A percentile compares a stretch with the other conserved stretches of the same genome.
Conservation (phyloP, 192 early-diverging fungal species). For the Coemansia pectinata region DNA sequence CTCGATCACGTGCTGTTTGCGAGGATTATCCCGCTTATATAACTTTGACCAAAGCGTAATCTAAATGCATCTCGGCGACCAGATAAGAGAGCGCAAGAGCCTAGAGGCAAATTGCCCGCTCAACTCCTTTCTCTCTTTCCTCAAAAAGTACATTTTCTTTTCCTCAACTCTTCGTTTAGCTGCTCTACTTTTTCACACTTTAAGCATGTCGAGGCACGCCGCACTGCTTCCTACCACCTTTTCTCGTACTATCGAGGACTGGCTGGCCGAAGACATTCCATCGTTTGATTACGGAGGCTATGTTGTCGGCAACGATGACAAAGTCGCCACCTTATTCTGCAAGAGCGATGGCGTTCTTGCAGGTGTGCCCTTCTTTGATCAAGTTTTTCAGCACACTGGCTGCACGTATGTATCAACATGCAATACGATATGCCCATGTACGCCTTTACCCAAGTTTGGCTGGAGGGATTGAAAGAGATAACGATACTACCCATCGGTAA, state of each 20-base stretch:
- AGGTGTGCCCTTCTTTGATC: conserved; percentile 93
- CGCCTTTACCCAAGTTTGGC: not conserved
- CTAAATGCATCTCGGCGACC: not conserved
- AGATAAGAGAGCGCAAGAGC: not conserved
- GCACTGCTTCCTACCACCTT: conserved; percentile 79
- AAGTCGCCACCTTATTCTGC: conserved; percentile 82
- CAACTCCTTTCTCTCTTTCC: not conserved
- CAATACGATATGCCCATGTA: not conserved
- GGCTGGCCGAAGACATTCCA: conserved; percentile 94
- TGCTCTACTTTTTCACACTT: not conserved
- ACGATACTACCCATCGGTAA: not conserved
- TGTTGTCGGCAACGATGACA: conserved; percentile 86
- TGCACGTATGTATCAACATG: conserved; percentile 67
- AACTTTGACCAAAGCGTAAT: not conserved
- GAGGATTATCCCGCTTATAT: not conserved
- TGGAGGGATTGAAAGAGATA: not conserved
- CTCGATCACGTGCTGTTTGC: not conserved
- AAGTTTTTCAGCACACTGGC: conserved; percentile 88
- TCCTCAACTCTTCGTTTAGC: not conserved
- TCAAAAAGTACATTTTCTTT: not conserved
- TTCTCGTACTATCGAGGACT: conserved; percentile 72
- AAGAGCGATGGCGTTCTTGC: conserved; percentile 90
- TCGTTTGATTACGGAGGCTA: conserved; percentile 98
- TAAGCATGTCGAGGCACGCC: conserved; percentile 50
- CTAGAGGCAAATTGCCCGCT: not conserved